Base-by-base conservation (phyloP, 2,329 filamentous ascomycete genomes). In the Hymenotorrendiella dingleyae region DNA sequence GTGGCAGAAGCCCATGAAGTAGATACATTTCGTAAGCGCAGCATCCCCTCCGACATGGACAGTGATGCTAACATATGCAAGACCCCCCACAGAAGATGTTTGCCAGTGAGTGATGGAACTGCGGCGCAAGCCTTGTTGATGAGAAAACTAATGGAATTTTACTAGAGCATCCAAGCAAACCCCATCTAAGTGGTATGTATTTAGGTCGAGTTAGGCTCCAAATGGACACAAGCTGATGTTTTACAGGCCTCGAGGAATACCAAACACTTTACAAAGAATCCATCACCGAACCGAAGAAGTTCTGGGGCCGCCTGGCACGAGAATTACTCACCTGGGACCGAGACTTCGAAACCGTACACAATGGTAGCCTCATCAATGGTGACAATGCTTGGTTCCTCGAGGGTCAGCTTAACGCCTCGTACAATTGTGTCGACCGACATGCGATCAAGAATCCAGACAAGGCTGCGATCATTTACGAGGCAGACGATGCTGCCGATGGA, bases 391-490 rank as follows among this genome's bases (percentile, higher is more conserved):
- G 93, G 91, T 98, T 97, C 63, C 69, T 90, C 48, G 93, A 96
- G 71, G 93, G 93, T 54, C 80, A 83, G 58, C 74, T 98, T 61
- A 98, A 98, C 61, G 93, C 93, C 50, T 93, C 86, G 21, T 97
- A 89, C 80, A 98, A 98, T 73, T 94, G 89, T 62, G 83, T 98
- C 52, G 93, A 98, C 62, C 86, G 93, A 49, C 91, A 97, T 67
- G 93, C 93, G n/a, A 78, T 94, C 68, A 89, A 90, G 69, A 82
- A 95, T 68, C 93, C 93, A 36, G 72, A 97, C 70, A 88, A 84
- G 69, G 81, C 93, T 36, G 93, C 93, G 64, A 94, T 98, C 69
- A 95, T 97, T 70, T 98, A 97, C 72, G 93, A 98, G 72, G 91
- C 90, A 48, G 93, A 98, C 60, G 93, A 98, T 68, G 79, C 84